phyloP scores from a whole-genome alignment of 1,284 basidiomycete genomes.

The Ustilago loliicola region DNA sequence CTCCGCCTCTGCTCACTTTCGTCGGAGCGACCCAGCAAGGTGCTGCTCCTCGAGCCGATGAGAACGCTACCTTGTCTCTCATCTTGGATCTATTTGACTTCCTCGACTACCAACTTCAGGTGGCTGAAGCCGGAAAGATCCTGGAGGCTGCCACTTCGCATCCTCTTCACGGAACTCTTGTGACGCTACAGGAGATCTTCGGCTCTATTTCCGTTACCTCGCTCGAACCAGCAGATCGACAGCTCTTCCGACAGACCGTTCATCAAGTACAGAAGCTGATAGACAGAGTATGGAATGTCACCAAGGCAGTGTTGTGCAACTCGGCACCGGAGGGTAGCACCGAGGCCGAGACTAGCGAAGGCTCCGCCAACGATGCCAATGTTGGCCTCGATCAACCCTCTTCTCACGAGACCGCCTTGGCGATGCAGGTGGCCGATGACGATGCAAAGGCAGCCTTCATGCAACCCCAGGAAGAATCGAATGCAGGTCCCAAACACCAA shows the following conservation, averaged over 20 bases:
- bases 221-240: conserved; percentile 17
- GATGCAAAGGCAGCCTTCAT: conserved; percentile 45
- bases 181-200: conserved; percentile 68
- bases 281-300: conserved; percentile 66
- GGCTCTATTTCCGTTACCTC: conserved; percentile 30
- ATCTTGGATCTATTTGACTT: conserved; percentile 65
- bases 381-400: conserved; percentile 48
- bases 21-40: conserved; percentile 6
- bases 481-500: conserved; percentile 65
- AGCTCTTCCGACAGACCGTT: conserved; percentile 46
- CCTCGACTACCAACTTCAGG: conserved; percentile 49
- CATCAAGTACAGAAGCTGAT: conserved; percentile 56
- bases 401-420: conserved; percentile 56
- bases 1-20: conserved; percentile 31
- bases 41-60: neutral
- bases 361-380: conserved; percentile 26
- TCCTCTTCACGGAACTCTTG: conserved; percentile 69
- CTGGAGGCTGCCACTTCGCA: conserved; percentile 60
- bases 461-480: conserved; percentile 48
- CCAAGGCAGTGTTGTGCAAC: conserved; percentile 66
- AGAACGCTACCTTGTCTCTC: conserved; percentile 41
- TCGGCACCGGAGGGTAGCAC: conserved; percentile 64
- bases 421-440: conserved; percentile 53
- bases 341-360: conserved; percentile 17
- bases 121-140: conserved; percentile 54